Conservation (phyloP, 352 stramenopile genomes). For the Phytopythium ostracodes region DNA sequence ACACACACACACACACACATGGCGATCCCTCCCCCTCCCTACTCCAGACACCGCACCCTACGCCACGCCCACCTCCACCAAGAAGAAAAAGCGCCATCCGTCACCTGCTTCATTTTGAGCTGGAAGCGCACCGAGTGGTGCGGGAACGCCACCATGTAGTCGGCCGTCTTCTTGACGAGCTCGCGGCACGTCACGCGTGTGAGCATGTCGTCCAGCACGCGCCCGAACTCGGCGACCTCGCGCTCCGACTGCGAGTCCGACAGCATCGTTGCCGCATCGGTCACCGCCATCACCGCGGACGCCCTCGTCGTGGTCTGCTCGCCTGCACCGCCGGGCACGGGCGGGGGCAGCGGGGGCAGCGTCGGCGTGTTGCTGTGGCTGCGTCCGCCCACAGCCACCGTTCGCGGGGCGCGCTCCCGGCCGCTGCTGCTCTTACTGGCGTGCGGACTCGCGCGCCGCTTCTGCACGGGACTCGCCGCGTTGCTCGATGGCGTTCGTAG, state of each 20-base stretch:
- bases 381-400: not conserved
- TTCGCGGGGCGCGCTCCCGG: not conserved
- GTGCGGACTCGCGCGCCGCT: constrained; percentile 2
- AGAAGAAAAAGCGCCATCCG: not conserved
- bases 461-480: constrained; percentile 6
- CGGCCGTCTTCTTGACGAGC: constrained; percentile 69
- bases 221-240: constrained; percentile 73
- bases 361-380: constrained; percentile 14
- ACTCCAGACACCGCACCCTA: not conserved
- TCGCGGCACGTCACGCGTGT: constrained; percentile 62
- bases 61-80: not conserved
- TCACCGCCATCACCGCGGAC: not conserved
- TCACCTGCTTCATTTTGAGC: constrained; percentile 88
- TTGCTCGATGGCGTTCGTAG: not conserved
- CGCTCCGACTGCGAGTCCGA: constrained; percentile 63
- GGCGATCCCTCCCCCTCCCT: not conserved
- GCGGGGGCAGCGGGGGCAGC: not conserved
- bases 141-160: constrained; percentile 68
- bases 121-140: constrained; percentile 76
- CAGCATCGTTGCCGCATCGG: constrained; percentile 29
- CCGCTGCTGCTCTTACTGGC: not conserved
- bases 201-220: constrained; percentile 70
- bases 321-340: not conserved
- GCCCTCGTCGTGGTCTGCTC: not conserved
- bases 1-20: not conserved